Evolutionary conservation across 164 flowering plant species (phyloP).

Genomic region (Liriodendron chinense): DNA sequence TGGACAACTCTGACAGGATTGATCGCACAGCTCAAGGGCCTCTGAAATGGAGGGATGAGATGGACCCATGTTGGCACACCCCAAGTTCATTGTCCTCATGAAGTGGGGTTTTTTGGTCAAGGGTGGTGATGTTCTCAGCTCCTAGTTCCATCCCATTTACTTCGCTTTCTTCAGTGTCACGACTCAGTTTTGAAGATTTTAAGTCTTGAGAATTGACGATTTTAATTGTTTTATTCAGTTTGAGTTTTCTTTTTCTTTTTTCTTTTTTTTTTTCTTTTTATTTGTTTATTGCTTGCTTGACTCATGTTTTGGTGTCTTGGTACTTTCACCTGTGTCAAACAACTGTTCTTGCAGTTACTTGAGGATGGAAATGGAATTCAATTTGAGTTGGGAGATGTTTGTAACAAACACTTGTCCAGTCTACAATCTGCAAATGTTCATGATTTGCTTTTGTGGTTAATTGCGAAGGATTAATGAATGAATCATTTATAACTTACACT

Average conservation of each 20-base stretch:
- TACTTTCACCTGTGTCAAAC: not conserved
- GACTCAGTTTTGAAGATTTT: not conserved
- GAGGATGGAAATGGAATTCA: not conserved
- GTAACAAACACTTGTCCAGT: not conserved
- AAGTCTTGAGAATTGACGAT: not conserved
- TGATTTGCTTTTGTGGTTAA: not conserved
- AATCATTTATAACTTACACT: not conserved
- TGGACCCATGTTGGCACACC: not conserved
- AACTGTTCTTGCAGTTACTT: not conserved
- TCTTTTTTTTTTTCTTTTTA: too few species aligned
- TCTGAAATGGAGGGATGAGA: constrained; percentile 1
- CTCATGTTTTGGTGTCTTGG: not conserved
- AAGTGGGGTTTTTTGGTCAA: not conserved
- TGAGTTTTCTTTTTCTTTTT: not conserved
- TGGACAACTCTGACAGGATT: constrained; percentile 20
- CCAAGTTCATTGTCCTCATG: not conserved
- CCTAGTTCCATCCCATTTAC: not conserved
- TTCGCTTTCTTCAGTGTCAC: not conserved
- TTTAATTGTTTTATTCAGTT: not conserved
- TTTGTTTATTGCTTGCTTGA: too few species aligned
- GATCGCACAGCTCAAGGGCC: constrained; percentile 19
- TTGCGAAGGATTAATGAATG: not conserved
- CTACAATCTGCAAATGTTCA: not conserved
- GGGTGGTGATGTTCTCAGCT: not conserved
- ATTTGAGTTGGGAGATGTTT: not conserved